Conservation (phyloP, 495 filamentous ascomycete species). For the Aspergillus bridgeri region DNA sequence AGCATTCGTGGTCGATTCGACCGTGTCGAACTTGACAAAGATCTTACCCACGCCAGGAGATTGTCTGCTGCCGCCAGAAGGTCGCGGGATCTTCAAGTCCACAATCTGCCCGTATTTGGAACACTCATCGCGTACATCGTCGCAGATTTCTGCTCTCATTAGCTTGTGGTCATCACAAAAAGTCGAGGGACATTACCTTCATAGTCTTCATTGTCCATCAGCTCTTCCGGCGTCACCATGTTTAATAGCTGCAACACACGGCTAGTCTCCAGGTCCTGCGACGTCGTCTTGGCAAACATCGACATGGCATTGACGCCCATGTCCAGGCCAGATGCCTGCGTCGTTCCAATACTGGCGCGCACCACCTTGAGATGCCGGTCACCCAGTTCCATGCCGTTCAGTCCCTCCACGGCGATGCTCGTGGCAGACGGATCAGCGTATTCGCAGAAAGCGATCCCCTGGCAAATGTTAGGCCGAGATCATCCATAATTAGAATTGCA, state of each 20-base stretch:
- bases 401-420: conserved; percentile 81
- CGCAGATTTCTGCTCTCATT: conserved; percentile 71
- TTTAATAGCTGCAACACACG: conserved; percentile 90
- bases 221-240: conserved; percentile 95
- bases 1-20: conserved; percentile 77
- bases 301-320: conserved; percentile 99
- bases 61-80: conserved; percentile 73
- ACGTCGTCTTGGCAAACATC: conserved; percentile 93
- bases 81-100: conserved; percentile 87
- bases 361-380: conserved; percentile 80
- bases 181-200: conserved; percentile 58
- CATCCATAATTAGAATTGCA: background rate
- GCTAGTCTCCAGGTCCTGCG: conserved; percentile 67
- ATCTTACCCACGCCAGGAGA: conserved; percentile 95
- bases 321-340: conserved; percentile 83
- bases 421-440: conserved; percentile 76
- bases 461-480: conserved; percentile 22
- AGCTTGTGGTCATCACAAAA: background rate
- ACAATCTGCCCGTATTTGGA: conserved; percentile 81
- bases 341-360: conserved; percentile 87
- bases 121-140: conserved; percentile 90
- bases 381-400: conserved; percentile 89
- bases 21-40: conserved; percentile 83
- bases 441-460: conserved; percentile 98
- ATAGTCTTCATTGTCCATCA: conserved; percentile 91